Conservation (phyloP, 2,329 filamentous ascomycete species). For the Calonectria honghensis region DNA sequence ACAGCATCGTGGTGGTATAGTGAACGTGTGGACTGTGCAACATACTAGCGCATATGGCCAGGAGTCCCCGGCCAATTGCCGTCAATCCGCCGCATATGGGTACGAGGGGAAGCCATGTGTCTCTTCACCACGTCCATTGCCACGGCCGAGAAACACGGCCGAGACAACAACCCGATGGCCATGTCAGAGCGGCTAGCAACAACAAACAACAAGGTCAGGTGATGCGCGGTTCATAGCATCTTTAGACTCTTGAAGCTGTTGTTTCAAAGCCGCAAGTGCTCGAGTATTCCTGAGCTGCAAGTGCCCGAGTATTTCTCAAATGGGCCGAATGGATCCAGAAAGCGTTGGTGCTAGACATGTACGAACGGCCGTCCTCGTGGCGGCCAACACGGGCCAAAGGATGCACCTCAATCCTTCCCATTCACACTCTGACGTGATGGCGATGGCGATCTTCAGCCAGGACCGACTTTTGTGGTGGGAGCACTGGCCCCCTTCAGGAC, state of each 20-base stretch:
- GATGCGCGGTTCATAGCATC: background rate
- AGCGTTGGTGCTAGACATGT: background rate
- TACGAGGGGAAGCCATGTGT: background rate
- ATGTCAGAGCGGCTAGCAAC: background rate
- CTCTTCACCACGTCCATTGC: background rate
- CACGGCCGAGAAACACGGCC: background rate
- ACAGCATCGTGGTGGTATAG: background rate
- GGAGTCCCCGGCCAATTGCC: background rate
- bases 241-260: background rate
- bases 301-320: background rate
- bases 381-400: slow-evolving; percentile 2
- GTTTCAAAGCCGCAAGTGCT: background rate
- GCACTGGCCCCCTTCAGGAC: slow-evolving; percentile 1
- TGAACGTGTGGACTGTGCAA: slow-evolving; percentile 27
- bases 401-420: background rate
- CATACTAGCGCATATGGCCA: background rate
- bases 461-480: background rate
- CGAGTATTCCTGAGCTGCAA: background rate
- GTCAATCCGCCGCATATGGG: slow-evolving; percentile 19
- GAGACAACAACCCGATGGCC: background rate
- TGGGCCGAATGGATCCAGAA: background rate
- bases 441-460: background rate
- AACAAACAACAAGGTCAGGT: background rate
- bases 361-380: background rate
- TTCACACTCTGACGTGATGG: slow-evolving; percentile 1